phyloP scores from a whole-genome alignment of 2,329 filamentous ascomycete genomes.

The Amauroascus verrucosus region DNA sequence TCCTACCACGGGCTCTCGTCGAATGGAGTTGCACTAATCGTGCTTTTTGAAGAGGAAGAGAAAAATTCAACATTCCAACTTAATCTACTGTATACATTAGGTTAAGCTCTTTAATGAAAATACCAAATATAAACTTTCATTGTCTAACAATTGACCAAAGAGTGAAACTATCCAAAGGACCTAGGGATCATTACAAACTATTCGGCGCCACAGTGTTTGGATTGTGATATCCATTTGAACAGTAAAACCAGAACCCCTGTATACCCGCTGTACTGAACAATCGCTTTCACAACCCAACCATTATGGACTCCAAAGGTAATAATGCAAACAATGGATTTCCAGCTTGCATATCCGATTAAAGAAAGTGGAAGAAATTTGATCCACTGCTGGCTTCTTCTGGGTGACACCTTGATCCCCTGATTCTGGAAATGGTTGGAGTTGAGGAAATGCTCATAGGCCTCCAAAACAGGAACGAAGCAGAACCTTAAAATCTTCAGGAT shows the following conservation, averaged over 20 bases:
- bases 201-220: not conserved
- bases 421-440: not conserved
- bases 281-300: not conserved
- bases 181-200: not conserved
- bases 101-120: not conserved
- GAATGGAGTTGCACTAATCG: not conserved
- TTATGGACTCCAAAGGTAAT: not conserved
- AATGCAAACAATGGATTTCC: not conserved
- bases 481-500: constrained; percentile 1
- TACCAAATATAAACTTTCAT: not conserved
- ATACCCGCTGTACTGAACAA: not conserved
- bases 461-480: constrained; percentile 5
- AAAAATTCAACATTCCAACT: constrained; percentile 1
- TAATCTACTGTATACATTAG: not conserved
- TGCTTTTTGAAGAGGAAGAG: not conserved
- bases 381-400: not conserved
- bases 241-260: not conserved
- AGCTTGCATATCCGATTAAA: not conserved
- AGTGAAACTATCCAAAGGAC: not conserved
- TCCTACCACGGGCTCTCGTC: not conserved
- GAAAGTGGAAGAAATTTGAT: not conserved
- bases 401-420: not conserved
- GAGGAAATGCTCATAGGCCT: not conserved
- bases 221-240: not conserved
- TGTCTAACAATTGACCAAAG: not conserved